A percentile compares a stretch with the other conserved stretches of the same genome.
Conservation (phyloP, 2,329 filamentous ascomycete genomes). For the Phyllosticta citribraziliensis region DNA sequence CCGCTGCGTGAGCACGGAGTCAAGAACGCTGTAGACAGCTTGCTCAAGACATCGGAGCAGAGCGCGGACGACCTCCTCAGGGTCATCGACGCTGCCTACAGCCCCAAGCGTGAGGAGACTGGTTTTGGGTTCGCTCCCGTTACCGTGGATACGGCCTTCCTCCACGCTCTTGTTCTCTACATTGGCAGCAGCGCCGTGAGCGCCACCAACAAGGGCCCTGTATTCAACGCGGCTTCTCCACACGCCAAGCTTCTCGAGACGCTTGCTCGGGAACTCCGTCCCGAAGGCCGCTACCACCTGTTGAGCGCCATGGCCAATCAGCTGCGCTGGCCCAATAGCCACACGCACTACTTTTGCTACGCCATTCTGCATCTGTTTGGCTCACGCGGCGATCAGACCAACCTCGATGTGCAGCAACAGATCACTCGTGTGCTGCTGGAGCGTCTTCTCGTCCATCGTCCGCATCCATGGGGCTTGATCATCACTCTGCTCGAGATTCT, state of each 20-base stretch:
- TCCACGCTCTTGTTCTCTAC: conserved; percentile 77
- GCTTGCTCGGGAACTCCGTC: conserved; percentile 62
- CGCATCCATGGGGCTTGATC: conserved; percentile 91
- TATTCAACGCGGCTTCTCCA: conserved; percentile 55
- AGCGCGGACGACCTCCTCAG: conserved; percentile 66
- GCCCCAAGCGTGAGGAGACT: conserved; percentile 47
- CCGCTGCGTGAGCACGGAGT: conserved; percentile 42
- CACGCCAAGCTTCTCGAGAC: conserved; percentile 66
- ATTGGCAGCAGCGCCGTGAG: conserved; percentile 64
- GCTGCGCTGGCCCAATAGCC: conserved; percentile 76
- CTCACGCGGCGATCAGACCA: conserved; percentile 46
- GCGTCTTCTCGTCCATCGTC: conserved; percentile 76
- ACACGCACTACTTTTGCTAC: conserved; percentile 89
- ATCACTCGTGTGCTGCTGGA: conserved; percentile 84
- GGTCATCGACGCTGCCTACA: conserved; percentile 63
- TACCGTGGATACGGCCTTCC: conserved; percentile 57
- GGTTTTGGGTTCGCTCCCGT: conserved; percentile 58
- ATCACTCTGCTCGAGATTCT: conserved; percentile 80
- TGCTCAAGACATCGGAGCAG: conserved; percentile 44
- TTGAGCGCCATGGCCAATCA: conserved; percentile 82
- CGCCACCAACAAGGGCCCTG: conserved; percentile 47
- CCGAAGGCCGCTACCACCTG: conserved; percentile 76
- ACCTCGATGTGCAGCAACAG: conserved; percentile 78
- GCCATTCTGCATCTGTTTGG: conserved; percentile 75
- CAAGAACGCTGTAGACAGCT: conserved; percentile 42